Conservation (phyloP, 2,329 filamentous ascomycete species). For the Blastomyces emzantsi region DNA sequence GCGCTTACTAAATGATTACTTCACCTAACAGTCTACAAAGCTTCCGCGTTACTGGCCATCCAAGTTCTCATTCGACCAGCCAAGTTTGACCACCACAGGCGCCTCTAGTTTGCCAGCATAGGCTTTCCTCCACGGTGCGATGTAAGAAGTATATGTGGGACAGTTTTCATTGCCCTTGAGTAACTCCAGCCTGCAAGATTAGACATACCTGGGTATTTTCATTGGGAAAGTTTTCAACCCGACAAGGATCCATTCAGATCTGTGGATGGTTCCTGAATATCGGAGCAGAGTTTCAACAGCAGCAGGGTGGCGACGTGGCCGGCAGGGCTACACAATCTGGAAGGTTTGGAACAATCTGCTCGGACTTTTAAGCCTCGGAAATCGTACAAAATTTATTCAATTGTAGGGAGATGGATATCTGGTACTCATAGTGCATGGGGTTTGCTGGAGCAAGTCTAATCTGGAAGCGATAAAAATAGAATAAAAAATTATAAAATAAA, state of each 20-base stretch:
- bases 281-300: not conserved
- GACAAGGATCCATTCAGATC: not conserved
- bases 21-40: too few relatives aligned
- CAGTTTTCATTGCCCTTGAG: not conserved
- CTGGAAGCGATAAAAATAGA: too few relatives aligned
- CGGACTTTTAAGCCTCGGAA: not conserved
- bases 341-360: not conserved
- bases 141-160: not conserved
- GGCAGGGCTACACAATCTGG: too few relatives aligned
- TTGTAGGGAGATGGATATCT: not conserved
- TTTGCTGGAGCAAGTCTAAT: too few relatives aligned
- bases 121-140: not conserved
- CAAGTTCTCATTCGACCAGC: not conserved
- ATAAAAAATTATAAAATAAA: too few relatives aligned
- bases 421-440: too few relatives aligned
- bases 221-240: not conserved
- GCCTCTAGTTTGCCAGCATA: not conserved
- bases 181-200: not conserved
- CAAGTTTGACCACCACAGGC: not conserved
- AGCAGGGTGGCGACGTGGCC: not conserved
- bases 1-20: not conserved
- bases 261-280: not conserved
- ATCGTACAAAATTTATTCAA: not conserved
- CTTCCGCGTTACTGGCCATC: too few relatives aligned
- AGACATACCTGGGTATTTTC: not conserved